Evolutionary conservation across 208 protist species (phyloP), one percentile per base, ranked within the genome.

Genomic region (Leishmania martiniquensis): DNA sequence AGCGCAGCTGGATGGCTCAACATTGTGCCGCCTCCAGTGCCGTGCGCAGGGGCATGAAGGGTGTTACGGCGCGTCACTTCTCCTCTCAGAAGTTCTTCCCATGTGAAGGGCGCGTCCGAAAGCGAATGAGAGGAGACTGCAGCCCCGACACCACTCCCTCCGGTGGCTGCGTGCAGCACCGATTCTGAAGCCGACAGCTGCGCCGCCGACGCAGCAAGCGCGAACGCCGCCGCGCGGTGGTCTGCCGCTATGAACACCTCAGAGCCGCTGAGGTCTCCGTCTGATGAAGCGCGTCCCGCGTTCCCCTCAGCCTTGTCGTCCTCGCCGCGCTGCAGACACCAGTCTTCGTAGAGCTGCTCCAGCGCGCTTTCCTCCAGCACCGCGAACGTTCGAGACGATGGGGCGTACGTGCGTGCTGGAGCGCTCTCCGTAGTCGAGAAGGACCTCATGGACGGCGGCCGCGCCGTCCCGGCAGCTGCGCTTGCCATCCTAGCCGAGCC

Each of bases 241-340:
- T 97, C 87, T 22, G 89, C 79, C 0, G 91, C 91, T 13, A 97
- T 86, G 66, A 97, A 97, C 54, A 85, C 86, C 0, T 60, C 72
- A 29, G 37, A 37, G 45, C 39, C 67, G 25, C 32, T 75, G 47
- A 76, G 77, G 63, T 51, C 66, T 39, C n/a, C 22, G 66, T 67
- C 34, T 44, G 22, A 25, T 0, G 66, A 52, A 65, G 57, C 39
- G 63, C 34, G 52, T 52, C 32, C 52, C 17, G 34, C 47, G 10
- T 37, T n/a, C 7, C 13, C 52, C 66, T 85, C 72, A 39, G 5
- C 59, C 17, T 25, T 59, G 42, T 76, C 72, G n/a, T 9, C 68
- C 17, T 66, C 75, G 12, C 44, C 72, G 29, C 80, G 57, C 70
- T 67, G 70, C 15, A 84, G 54, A 13, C 77, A 68, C 86, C 87